Percentiles rank a stretch among this genome's conserved stretches.
These are phyloP conservation scores for Boletus semigastroideus DNA, from an alignment of 1,284 basidiomycete genomes.

Conservation along the genomic window DNA sequence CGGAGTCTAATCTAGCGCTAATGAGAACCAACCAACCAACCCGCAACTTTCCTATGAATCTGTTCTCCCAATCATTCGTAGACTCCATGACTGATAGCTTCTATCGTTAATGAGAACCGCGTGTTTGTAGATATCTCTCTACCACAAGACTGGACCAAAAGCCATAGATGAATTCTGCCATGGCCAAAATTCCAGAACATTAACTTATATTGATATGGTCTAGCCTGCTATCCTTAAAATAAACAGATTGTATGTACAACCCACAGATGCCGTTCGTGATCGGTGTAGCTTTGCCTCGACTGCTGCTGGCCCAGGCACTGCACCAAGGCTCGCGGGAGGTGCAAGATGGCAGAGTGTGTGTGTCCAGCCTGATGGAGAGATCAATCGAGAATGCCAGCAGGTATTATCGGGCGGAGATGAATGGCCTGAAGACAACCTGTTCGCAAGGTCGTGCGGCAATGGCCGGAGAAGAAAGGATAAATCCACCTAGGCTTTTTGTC, in stretches of 20 bases:
- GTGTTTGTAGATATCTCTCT: background rate
- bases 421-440: background rate
- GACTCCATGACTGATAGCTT: too few relatives aligned
- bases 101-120: background rate
- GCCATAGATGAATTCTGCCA: background rate
- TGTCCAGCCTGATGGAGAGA: background rate
- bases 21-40: too few relatives aligned
- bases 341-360: background rate
- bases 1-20: too few relatives aligned
- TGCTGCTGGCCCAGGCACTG: background rate
- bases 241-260: conserved; percentile 6
- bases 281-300: background rate
- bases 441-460: background rate
- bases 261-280: background rate
- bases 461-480: background rate
- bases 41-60: too few relatives aligned
- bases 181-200: background rate
- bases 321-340: conserved; percentile 18
- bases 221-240: background rate
- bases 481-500: background rate
- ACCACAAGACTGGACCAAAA: background rate
- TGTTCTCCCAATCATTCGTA: too few relatives aligned
- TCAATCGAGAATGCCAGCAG: background rate
- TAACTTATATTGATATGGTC: conserved; percentile 1
- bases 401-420: background rate